Evolutionary conservation across 208 protist genomes (phyloP), one percentile per base, ranked within the genome.

Genomic region (Trichomonas tenax): DNA sequence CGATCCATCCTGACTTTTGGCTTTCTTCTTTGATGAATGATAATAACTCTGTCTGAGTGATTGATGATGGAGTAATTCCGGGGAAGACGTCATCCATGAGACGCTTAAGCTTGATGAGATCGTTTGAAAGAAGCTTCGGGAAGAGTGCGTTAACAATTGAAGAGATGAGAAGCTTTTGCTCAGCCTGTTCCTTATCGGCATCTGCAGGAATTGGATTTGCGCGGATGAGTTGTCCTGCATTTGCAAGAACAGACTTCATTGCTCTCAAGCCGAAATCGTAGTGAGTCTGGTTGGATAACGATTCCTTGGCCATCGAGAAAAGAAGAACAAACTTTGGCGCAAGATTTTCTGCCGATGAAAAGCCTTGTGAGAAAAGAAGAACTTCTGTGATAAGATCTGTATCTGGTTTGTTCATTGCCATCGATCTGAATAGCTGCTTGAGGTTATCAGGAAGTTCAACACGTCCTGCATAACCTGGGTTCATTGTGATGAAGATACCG

Each of bases 241-340:
- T 98, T 10, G 99, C 98, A 26, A 99, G 98, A 21, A 99, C 99
- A 82, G 98, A 98, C 98, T 99, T 99, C n/a, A 99, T 97, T 4
- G 99, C 99, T 96, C 99, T 98, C 23, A 99, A 98, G 45, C 99
- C 99, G 98, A 99, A 99, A 97, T 99, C 99, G 98, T 99, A 99
- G 98, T 99, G 99, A 88, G 98, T 96, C 98, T 99, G 99, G 26
- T 98, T 10, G 14, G 41, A 49, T 8, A 63, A 81, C 49, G 26
- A 95, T 58, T 84, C 63, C 38, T 89, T 72, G n/a, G 46, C 34
- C 95, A 96, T 49, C n/a, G 98, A 98, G 98, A 99, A 99, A 2
- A 99, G 97, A 38, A 99, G 98, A 51, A 99, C 99, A 45, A 99
- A 97, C 97, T 99, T 99, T 44, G 97, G 97, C 3, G 99, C 98